Evolutionary conservation across 495 filamentous ascomycete species (phyloP), one percentile per base, ranked within the genome.

Genomic region (Penicillium lividum): DNA sequence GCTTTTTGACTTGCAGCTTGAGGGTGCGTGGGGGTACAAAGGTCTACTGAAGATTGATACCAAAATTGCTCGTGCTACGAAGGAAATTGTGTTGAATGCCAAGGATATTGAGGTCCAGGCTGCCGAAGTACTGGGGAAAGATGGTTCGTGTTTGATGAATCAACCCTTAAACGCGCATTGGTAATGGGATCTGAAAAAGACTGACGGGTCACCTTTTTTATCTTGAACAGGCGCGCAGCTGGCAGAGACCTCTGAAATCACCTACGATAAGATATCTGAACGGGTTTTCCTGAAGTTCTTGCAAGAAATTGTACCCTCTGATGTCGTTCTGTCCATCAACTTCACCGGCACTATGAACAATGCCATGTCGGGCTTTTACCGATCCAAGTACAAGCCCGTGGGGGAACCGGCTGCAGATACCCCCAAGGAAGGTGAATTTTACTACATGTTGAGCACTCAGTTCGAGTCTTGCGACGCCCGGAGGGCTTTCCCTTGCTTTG

Each of bases 381-480:
- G 94, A 57, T 92, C 89, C 56, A 91, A 91, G 76, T 98, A 97
- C 71, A 96, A 91, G 78, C 89, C 94, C 8, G 77, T 81, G 16
- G 88, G 80, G 15, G 73, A 86, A 11, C 80, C 89, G 0, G 80
- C 86, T 29, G 71, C 83, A 15, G 89, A 89, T 29, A 91, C 92
- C 1, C 86, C 91, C 13, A 87, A 81, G 67, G 90, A 94, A 50
- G 83, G 78, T 13, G 89, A 94, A 43, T 88, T 87, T 68, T 83
- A 93, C 75, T 91, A 92, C 75, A 96, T 97, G 93, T 84, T 95
- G 70, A 92, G 87, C 74, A 98, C 94, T 42, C 94, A 98, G 74
- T 98, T 98, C 65, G 94, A 98, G 76, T 87, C 92, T 43, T 96
- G 92, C 68, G 94, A 97, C 79, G 94, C 94, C 43, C 86, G 94